These are phyloP conservation scores for Solanum pennellii DNA, from an alignment of 257 asterid genomes.

Conservation along the genomic window DNA sequence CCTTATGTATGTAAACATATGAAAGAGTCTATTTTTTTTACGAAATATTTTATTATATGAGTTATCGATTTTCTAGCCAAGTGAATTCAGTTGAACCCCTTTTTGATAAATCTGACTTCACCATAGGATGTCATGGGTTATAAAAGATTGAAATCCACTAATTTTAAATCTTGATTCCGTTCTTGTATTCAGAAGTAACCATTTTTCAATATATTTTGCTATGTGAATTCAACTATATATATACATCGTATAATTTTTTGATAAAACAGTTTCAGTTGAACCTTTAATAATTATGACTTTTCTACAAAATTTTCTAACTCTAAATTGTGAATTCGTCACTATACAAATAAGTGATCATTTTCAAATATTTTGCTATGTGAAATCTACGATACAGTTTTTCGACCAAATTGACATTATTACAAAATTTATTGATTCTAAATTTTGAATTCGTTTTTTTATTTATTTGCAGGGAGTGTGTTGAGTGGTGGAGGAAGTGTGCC, in stretches of 20 bases:
- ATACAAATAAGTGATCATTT: not conserved
- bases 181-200: too few relatives aligned
- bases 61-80: not conserved
- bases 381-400: too few relatives aligned
- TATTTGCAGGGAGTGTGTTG: constrained; percentile 8
- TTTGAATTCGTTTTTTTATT: not conserved
- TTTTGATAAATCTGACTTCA: not conserved
- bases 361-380: not conserved
- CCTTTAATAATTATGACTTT: not conserved
- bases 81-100: not conserved
- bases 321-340: not conserved
- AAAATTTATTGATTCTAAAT: not conserved
- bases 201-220: not conserved
- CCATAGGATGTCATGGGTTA: not conserved
- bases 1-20: not conserved
- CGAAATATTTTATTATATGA: not conserved
- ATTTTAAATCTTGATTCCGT: not conserved
- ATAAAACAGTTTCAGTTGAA: accelerated
- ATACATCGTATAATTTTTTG: not conserved
- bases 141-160: not conserved
- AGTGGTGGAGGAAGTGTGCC: constrained; percentile 20
- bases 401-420: not conserved
- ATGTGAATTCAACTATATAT: not conserved
- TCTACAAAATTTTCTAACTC: not conserved
- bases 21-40: not conserved